These are phyloP conservation scores for Achaetomium macrosporum DNA, from an alignment of 2,329 filamentous ascomycete genomes.

Conservation along the genomic window DNA sequence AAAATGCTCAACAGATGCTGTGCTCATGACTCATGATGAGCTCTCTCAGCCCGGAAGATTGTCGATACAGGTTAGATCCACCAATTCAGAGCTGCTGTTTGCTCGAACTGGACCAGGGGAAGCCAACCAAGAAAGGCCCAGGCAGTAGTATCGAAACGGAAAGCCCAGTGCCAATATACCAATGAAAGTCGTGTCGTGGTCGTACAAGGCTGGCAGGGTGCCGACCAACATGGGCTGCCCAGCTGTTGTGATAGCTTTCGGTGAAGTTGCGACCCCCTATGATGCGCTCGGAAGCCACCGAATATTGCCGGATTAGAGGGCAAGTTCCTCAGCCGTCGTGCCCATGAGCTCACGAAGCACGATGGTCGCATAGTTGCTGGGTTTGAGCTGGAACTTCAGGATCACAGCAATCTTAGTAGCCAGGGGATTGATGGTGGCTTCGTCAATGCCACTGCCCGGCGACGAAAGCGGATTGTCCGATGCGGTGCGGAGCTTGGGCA, in stretches of 20 bases:
- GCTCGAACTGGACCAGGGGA: background rate
- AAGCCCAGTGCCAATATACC: background rate
- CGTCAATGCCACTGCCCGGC: constrained; percentile 16
- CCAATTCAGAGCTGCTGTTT: background rate
- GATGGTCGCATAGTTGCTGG: constrained; percentile 35
- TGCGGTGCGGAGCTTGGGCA: constrained; percentile 19
- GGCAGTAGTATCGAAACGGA: background rate
- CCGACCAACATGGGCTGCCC: background rate
- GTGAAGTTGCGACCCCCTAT: background rate
- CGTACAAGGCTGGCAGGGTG: background rate
- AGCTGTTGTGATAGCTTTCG: background rate
- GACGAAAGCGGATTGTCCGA: constrained; percentile 23
- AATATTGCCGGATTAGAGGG: background rate
- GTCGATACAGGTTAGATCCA: background rate
- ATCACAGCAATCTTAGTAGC: constrained; percentile 32
- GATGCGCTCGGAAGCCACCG: background rate
- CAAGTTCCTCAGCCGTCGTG: constrained; percentile 15
- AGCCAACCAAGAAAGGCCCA: background rate
- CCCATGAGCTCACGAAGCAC: constrained; percentile 33
- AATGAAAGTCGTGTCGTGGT: background rate
- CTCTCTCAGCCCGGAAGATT: background rate
- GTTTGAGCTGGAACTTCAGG: constrained; percentile 33
- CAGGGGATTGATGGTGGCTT: constrained; percentile 16
- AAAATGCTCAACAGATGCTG: background rate
- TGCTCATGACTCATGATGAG: background rate